Evolutionary conservation across 805 yeast species (phyloP).

Genomic region (Yamadazyma sp.): DNA sequence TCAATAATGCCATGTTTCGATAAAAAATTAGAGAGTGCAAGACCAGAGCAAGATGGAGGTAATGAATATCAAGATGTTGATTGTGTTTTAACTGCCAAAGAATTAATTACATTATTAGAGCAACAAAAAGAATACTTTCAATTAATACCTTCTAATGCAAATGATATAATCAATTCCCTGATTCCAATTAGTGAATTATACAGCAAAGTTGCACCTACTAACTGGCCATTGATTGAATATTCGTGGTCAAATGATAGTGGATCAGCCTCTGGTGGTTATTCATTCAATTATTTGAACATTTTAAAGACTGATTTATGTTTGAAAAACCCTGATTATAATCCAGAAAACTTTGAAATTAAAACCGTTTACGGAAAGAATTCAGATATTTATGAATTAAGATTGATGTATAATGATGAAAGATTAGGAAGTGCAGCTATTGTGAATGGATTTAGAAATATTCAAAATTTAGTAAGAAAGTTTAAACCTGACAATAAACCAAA

Average conservation of each 20-base stretch:
- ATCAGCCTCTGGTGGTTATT: conserved; percentile 87
- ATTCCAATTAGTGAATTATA: conserved; percentile 20
- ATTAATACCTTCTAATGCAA: conserved; percentile 17
- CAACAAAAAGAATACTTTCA: conserved; percentile 45
- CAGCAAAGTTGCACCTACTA: conserved; percentile 44
- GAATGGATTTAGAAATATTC: conserved; percentile 93
- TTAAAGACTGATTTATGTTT: conserved; percentile 25
- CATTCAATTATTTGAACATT: conserved; percentile 58
- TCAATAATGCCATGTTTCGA: conserved; percentile 97
- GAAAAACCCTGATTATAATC: conserved; percentile 16
- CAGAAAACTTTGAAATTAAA: conserved; percentile 25
- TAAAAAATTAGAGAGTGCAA: conserved; percentile 90
- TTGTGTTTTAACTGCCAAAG: conserved; percentile 91
- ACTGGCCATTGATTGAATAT: conserved; percentile 58
- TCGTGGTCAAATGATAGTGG: conserved; percentile 79
- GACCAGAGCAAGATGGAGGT: conserved; percentile 56
- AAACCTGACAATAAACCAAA: conserved; percentile 32
- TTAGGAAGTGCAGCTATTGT: conserved; percentile 60
- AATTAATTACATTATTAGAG: conserved; percentile 67
- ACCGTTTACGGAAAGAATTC: conserved; percentile 65
- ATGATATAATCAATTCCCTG: conserved; percentile 8
- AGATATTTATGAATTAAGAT: conserved; percentile 69
- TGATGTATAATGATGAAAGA: conserved; percentile 38
- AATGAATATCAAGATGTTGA: conserved; percentile 61
- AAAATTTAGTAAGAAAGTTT: conserved; percentile 83